phyloP scores from a whole-genome alignment of 768 basidiomycete genomes.

The Amanita brunnescens region DNA sequence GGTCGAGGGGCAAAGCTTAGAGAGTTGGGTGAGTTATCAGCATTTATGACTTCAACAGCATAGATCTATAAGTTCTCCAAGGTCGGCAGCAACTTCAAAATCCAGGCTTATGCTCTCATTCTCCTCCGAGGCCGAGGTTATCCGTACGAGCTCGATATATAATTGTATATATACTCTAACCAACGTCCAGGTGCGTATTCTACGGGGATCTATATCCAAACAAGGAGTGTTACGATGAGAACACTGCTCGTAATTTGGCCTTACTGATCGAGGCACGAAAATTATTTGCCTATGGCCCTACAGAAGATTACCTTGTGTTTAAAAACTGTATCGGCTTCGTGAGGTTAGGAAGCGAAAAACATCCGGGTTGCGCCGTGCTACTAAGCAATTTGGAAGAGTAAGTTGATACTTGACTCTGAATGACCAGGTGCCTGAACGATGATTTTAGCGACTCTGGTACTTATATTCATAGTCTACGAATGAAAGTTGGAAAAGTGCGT shows the following conservation, averaged over 20 bases:
- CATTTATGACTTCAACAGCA: not conserved
- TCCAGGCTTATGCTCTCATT: slow-evolving; percentile 77
- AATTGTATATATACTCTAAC: not conserved
- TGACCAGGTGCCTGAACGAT: not conserved
- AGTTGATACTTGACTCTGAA: slow-evolving; percentile 9
- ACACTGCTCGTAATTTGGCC: slow-evolving; percentile 40
- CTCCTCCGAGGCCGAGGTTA: slow-evolving; percentile 61
- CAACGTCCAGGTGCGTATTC: slow-evolving; percentile 64
- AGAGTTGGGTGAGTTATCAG: slow-evolving; percentile 68
- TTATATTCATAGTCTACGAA: slow-evolving; percentile 41
- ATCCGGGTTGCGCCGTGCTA: slow-evolving; percentile 61
- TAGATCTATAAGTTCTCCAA: slow-evolving; percentile 18
- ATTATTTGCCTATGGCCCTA: slow-evolving; percentile 57
- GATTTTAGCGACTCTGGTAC: slow-evolving; percentile 15
- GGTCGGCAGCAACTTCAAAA: slow-evolving; percentile 66
- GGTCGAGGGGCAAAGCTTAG: slow-evolving; percentile 62
- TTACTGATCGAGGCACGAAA: slow-evolving; percentile 54
- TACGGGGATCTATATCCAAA: slow-evolving; percentile 80
- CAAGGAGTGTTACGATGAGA: slow-evolving; percentile 51
- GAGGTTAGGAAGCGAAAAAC: slow-evolving; percentile 47
- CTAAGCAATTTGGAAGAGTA: slow-evolving; percentile 51
- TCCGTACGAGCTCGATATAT: slow-evolving; percentile 37
- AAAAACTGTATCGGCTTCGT: slow-evolving; percentile 72
- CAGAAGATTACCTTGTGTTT: slow-evolving; percentile 48
- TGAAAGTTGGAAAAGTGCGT: slow-evolving; percentile 60